phyloP scores from a whole-genome alignment of 2,329 filamentous ascomycete genomes.

The Sordariomycetes sp. region DNA sequence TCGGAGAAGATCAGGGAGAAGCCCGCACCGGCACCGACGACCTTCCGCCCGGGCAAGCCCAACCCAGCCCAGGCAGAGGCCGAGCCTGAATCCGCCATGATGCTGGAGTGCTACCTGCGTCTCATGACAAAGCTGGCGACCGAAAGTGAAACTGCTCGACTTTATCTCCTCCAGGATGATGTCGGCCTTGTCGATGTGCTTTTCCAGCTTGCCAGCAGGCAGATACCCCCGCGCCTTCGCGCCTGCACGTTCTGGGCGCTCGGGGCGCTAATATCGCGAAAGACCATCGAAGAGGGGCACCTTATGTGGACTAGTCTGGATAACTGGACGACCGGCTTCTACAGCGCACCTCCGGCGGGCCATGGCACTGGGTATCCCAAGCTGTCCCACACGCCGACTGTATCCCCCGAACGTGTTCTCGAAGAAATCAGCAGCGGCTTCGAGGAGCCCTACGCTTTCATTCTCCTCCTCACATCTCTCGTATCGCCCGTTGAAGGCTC shows the following conservation, averaged over 20 bases:
- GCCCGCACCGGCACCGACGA: constrained; percentile 28
- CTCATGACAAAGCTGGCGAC: constrained; percentile 71
- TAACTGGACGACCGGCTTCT: constrained; percentile 58
- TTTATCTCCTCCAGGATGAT: constrained; percentile 54
- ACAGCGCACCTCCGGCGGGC: constrained; percentile 21
- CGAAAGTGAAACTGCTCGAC: constrained; percentile 58
- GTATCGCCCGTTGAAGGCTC: constrained; percentile 51
- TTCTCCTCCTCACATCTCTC: constrained; percentile 62
- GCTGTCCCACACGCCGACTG: constrained; percentile 16
- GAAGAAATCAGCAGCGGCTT: constrained; percentile 65
- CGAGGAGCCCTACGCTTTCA: constrained; percentile 75
- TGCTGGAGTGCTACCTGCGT: constrained; percentile 88
- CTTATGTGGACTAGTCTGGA: constrained; percentile 74
- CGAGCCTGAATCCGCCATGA: constrained; percentile 88
- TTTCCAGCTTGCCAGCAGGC: constrained; percentile 65
- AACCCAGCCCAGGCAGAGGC: constrained; percentile 57
- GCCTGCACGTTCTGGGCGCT: constrained; percentile 76
- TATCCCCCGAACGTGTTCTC: constrained; percentile 51
- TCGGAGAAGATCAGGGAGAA: constrained; percentile 66
- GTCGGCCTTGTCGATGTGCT: constrained; percentile 63
- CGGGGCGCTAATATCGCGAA: constrained; percentile 61
- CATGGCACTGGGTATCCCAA: constrained; percentile 10
- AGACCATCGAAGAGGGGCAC: constrained; percentile 52
- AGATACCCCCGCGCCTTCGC: constrained; percentile 62
- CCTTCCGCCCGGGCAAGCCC: constrained; percentile 45